A percentile compares a stretch with the other conserved stretches of the same genome.
Evolutionary conservation across 148 eudicot genomes (phyloP).

Genomic region (Hydrangea macrophylla): DNA sequence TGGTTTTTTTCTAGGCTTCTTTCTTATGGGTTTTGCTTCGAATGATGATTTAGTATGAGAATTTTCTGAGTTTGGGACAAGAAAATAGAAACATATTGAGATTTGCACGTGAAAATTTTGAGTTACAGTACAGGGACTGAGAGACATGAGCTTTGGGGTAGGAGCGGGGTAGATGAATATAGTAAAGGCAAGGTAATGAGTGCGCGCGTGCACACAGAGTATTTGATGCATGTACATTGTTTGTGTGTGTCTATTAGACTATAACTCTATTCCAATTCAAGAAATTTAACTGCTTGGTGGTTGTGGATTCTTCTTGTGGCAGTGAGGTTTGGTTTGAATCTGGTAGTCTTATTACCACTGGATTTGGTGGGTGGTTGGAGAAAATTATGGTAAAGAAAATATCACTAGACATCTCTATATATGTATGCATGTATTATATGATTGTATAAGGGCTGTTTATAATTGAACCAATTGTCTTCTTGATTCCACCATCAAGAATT

Average conservation of each 20-base stretch:
- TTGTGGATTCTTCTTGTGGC: slow-evolving; percentile 38
- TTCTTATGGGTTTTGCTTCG: neutral
- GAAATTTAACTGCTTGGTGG: slow-evolving; percentile 30
- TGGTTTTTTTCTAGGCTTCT: no score
- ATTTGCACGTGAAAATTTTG: neutral
- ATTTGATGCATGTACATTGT: neutral
- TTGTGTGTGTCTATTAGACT: no score
- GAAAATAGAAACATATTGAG: neutral
- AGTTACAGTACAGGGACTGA: neutral
- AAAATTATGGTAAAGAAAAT: slow-evolving; percentile 23
- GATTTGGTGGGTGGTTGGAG: slow-evolving; percentile 53
- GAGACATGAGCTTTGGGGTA: neutral
- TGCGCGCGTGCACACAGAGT: neutral
- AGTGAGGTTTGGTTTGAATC: slow-evolving; percentile 61
- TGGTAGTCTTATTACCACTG: slow-evolving; percentile 22
- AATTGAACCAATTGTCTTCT: neutral
- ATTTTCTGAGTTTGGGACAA: no score
- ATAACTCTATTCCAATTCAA: neutral
- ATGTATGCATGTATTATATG: no score
- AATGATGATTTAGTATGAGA: neutral
- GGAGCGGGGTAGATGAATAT: neutral
- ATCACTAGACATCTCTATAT: no score
- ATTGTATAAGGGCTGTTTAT: slow-evolving; percentile 13
- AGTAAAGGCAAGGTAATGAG: neutral
- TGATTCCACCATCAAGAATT: neutral